Base-by-base conservation (phyloP, 768 basidiomycete species). In the Symmetrospora coprosmae region DNA sequence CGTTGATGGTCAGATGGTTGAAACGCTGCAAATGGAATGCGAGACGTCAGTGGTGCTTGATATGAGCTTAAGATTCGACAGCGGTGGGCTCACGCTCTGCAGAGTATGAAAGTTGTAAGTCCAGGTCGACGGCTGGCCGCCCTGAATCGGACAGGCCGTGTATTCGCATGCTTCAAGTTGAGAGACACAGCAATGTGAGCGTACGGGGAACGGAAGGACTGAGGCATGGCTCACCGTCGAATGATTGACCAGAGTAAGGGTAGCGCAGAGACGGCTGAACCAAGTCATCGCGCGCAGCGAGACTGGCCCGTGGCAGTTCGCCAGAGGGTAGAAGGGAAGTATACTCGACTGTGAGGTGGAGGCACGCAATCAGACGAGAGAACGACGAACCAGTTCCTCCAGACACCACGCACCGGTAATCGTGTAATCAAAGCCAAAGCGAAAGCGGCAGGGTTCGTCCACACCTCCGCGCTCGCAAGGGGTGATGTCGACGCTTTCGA, bases 301-400 rank as follows among this genome's bases (percentile, higher is more conserved):
- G 28, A 47, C 41, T 45, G 19, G 41, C 17, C n/a, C 55, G 19
- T 9, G 55, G 55, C 38, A 30, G 8, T 16, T 58, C 43, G 2
- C 28, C 41, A 30, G 55, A 31, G 19, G 39, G 17, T 31, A 27
- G 28, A 6, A 58, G 43, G 14, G 55, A 38, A 2, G 27, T 58
- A 47, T 58, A 58, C 17, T 58, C 40, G 34, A 58, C 41, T 58
- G 37, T 30, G n/a, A n/a, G n/a, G n/a, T n/a, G n/a, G n/a, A n/a
- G n/a, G n/a, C n/a, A n/a, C n/a, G n/a, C n/a, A n/a, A n/a, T n/a
- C n/a, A n/a, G n/a, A n/a, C n/a, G n/a, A n/a, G n/a, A n/a, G n/a
- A n/a, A n/a, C n/a, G n/a, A n/a, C n/a, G n/a, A n/a, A n/a, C n/a
- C n/a, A n/a, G n/a, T n/a, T n/a, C n/a, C n/a, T n/a, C n/a, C n/a